These are phyloP conservation scores for Phalaenopsis aphrodite DNA, from an alignment of 106 monocot species.

Conservation along the genomic window DNA sequence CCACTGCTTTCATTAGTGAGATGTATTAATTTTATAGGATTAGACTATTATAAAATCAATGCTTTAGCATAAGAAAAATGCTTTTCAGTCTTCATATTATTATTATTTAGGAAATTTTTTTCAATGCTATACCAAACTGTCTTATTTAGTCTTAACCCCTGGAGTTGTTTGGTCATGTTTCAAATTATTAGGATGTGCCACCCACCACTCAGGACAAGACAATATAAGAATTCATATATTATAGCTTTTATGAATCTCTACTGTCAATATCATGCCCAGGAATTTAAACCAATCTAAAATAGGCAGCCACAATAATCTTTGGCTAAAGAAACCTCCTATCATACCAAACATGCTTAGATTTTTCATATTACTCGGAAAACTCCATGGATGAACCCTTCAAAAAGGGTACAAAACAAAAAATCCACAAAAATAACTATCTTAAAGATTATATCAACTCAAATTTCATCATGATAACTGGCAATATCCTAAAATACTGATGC, in stretches of 20 bases:
- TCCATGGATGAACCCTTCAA: background rate
- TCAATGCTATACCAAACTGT: too few relatives aligned
- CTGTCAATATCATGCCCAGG: background rate
- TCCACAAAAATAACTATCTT: background rate
- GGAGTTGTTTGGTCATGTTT: too few relatives aligned
- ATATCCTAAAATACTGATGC: background rate
- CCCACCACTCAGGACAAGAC: background rate
- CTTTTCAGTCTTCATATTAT: too few relatives aligned
- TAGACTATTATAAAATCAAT: too few relatives aligned
- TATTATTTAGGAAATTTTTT: too few relatives aligned
- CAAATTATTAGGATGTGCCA: too few relatives aligned
- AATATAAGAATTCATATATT: background rate
- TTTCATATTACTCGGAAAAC: background rate
- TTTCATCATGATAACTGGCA: background rate
- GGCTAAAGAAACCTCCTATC: background rate
- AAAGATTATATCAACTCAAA: conserved; percentile 2
- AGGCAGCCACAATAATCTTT: background rate
- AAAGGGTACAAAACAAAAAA: background rate
- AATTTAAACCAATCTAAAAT: background rate
- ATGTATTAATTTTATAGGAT: too few relatives aligned
- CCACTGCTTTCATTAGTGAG: too few relatives aligned
- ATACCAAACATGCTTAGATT: background rate
- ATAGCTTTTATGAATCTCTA: background rate
- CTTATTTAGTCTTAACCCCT: too few relatives aligned
- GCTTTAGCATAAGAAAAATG: too few relatives aligned